Conservation (phyloP, 2,329 filamentous ascomycete genomes). For the Lojkania enalia region DNA sequence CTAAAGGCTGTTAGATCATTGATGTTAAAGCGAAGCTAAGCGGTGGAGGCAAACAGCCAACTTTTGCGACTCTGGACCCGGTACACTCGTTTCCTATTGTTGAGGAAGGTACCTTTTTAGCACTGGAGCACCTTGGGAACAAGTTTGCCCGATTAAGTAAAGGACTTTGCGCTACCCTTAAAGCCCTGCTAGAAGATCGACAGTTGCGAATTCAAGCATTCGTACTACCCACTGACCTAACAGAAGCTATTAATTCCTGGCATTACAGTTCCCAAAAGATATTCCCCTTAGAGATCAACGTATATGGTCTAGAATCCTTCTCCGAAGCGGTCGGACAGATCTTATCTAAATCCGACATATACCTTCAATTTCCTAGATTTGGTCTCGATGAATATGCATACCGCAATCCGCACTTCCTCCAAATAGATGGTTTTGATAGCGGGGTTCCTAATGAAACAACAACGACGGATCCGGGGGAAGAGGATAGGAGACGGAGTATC, state of each 20-base stretch:
- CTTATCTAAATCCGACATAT: not conserved
- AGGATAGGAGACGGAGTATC: not conserved
- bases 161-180: not conserved
- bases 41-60: not conserved
- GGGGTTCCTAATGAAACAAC: too few species aligned
- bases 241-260: too few species aligned
- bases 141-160: conserved; percentile 6
- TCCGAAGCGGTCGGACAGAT: conserved; percentile 1
- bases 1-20: too few species aligned
- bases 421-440: conserved; percentile 2
- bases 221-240: not conserved
- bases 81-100: not conserved
- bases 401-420: conserved; percentile 6
- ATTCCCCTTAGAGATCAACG: conserved; percentile 1
- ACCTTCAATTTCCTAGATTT: conserved; percentile 3
- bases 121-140: not conserved
- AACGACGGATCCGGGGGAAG: too few species aligned
- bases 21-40: conserved; percentile 3
- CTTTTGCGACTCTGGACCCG: not conserved
- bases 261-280: not conserved
- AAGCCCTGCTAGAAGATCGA: not conserved
- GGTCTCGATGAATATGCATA: not conserved
- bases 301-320: not conserved
- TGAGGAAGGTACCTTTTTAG: conserved; percentile 3
- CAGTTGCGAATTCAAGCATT: not conserved